Conservation (phyloP, 768 basidiomycete genomes). For the Calocera cornea region DNA sequence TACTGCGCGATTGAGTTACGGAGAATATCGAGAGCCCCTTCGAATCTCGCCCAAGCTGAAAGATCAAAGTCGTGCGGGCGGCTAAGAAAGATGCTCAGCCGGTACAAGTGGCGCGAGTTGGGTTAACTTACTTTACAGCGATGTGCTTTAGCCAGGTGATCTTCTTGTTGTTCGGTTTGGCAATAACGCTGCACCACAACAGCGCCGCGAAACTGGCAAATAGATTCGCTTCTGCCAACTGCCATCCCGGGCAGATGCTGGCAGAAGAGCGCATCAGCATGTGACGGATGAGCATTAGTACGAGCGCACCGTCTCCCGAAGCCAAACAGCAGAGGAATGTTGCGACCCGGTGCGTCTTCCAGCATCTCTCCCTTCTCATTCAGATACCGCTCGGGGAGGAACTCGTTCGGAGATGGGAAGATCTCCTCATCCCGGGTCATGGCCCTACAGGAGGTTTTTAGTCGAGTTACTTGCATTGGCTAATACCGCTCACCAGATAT, state of each 20-base stretch:
- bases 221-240: not conserved
- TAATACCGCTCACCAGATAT: slow-evolving; percentile 23
- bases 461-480: slow-evolving; percentile 9
- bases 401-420: not conserved
- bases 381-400: not conserved
- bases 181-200: not conserved
- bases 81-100: too few species aligned
- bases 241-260: not conserved
- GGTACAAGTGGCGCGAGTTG: too few species aligned
- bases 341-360: not conserved
- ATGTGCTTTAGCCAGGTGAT: not conserved
- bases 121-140: not conserved
- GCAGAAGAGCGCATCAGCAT: not conserved
- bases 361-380: not conserved
- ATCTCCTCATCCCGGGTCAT: not conserved
- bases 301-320: not conserved
- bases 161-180: too few species aligned
- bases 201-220: not conserved
- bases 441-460: not conserved
- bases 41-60: too few species aligned
- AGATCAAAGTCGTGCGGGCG: too few species aligned
- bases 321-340: not conserved
- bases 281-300: not conserved
- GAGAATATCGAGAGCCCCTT: too few species aligned
- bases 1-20: too few species aligned